Conservation (phyloP, 768 basidiomycete genomes). For the Nidularia sp. region DNA sequence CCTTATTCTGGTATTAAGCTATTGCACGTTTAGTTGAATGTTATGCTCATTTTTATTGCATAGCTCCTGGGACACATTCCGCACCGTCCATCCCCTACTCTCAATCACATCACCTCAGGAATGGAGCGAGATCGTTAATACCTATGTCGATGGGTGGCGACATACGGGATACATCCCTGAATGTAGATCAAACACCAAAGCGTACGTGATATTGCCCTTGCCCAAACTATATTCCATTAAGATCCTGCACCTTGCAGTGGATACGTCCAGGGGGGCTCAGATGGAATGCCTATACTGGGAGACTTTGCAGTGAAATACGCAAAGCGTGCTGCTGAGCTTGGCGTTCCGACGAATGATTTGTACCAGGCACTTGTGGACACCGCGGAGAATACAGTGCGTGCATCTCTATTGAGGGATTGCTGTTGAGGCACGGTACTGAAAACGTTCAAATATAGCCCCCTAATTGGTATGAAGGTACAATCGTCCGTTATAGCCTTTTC, state of each 20-base stretch:
- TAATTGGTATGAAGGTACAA: slow-evolving; percentile 41
- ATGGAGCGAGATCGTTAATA: slow-evolving; percentile 43
- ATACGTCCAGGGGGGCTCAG: slow-evolving; percentile 45
- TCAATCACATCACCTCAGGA: slow-evolving; percentile 39
- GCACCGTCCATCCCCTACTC: slow-evolving; percentile 46
- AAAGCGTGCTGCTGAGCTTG: slow-evolving; percentile 26
- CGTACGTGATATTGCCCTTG: slow-evolving; percentile 19
- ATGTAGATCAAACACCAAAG: slow-evolving; percentile 45
- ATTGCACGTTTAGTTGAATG: neutral
- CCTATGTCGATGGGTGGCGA: slow-evolving; percentile 49
- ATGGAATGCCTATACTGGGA: slow-evolving; percentile 49
- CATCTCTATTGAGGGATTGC: neutral
- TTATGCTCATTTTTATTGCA: neutral
- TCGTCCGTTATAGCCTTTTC: neutral
- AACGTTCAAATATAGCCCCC: slow-evolving; percentile 27
- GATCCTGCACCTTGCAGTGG: slow-evolving; percentile 22
- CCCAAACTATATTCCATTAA: too few species aligned
- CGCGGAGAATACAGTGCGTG: slow-evolving; percentile 44
- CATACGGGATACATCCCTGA: slow-evolving; percentile 46
- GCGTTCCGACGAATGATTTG: slow-evolving; percentile 39
- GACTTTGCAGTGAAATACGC: slow-evolving; percentile 49
- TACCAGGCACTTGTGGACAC: slow-evolving; percentile 48
- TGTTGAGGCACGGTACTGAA: neutral
- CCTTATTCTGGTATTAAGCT: slow-evolving; percentile 41
- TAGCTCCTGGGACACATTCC: slow-evolving; percentile 53